Evolutionary conservation across 2,329 filamentous ascomycete genomes (phyloP), one percentile per base, ranked within the genome.

Genomic region (Phialemoniopsis sp.): DNA sequence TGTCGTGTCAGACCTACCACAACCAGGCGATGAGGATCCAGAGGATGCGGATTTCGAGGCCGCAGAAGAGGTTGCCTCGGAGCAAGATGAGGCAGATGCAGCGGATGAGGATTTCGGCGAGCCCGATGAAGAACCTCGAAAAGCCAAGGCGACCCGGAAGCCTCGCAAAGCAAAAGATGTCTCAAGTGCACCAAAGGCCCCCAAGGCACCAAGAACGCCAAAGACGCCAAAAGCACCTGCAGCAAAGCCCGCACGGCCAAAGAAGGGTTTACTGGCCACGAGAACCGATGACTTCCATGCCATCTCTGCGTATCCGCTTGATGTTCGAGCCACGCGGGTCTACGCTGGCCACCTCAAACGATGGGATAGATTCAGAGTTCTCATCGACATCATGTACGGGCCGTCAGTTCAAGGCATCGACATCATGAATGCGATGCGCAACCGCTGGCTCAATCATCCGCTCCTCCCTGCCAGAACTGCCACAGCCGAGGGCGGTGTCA

Each of bases 331-430:
- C 8, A 46, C 45, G 12, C 57, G 62, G 14, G 45, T 59, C 31
- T 67, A 67, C 44, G 56, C 58, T 13, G 64, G 64, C 3, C 60
- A 62, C 3, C 45, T 67, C 13, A 54, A 59, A 17, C 56, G 59
- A 13, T 62, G 59, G 51, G 54, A 58, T 14, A 51, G 56, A 6
- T 56, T 56, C 37, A 51, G 55, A 13, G 55, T 60, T 21, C 55
- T 64, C 18, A 50, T 69, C 9, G 57, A 62, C 18, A 53, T 60
- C 26, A 64, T 68, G 59, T 73, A 68, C 46, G 68, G 68, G 2
- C 62, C 67, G 0, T 58, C 60, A 17, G 51, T 53, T 19, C 49
- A 57, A 8, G 51, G 56, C 8, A 51, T 70, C 40, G 55, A 50
- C 29, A 54, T 59, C 34, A 55, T 60, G 18, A 58, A 62, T 50